Percentiles rank a stretch among this genome's conserved stretches.
Evolutionary conservation across 1,284 basidiomycete genomes (phyloP).

Genomic region (Xerocomus nothofagi): DNA sequence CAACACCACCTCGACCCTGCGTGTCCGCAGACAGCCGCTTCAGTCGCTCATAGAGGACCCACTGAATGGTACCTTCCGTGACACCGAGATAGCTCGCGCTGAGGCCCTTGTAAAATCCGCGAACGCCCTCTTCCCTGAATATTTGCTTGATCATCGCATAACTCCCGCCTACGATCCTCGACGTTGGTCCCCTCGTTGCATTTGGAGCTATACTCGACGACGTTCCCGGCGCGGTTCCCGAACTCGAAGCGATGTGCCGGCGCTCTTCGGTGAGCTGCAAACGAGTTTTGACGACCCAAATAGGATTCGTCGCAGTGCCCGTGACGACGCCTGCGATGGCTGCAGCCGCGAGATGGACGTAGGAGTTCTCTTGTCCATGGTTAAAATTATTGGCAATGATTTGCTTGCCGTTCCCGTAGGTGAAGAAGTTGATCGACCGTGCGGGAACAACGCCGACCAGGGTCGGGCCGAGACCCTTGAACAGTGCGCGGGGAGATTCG

Average conservation of each 20-base stretch:
- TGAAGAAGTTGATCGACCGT: constrained; percentile 96
- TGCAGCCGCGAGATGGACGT: constrained; percentile 86
- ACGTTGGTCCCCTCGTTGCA: constrained; percentile 7
- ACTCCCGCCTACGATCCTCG: constrained; percentile 51
- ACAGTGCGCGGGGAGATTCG: constrained; percentile 89
- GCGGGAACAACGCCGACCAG: constrained; percentile 95
- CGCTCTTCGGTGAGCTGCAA: constrained; percentile 65
- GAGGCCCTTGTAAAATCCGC: constrained; percentile 93
- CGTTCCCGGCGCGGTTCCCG: neutral
- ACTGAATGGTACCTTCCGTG: constrained; percentile 96
- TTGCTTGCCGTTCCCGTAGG: constrained; percentile 96
- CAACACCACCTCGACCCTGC: constrained; percentile 54
- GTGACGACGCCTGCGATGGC: constrained; percentile 86
- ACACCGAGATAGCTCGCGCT: constrained; percentile 96
- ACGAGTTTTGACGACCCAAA: constrained; percentile 98
- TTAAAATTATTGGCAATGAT: constrained; percentile 86
- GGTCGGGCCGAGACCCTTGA: constrained; percentile 94
- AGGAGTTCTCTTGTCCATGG: constrained; percentile 78
- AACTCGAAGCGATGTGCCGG: constrained; percentile 9
- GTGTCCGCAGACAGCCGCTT: constrained; percentile 61
- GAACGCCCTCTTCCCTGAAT: constrained; percentile 77
- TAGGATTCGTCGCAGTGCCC: constrained; percentile 91
- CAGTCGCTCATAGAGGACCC: constrained; percentile 92
- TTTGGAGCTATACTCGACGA: neutral
- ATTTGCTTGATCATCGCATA: constrained; percentile 72